phyloP scores from a whole-genome alignment of 331 rosid species.

The Telfairia occidentalis region DNA sequence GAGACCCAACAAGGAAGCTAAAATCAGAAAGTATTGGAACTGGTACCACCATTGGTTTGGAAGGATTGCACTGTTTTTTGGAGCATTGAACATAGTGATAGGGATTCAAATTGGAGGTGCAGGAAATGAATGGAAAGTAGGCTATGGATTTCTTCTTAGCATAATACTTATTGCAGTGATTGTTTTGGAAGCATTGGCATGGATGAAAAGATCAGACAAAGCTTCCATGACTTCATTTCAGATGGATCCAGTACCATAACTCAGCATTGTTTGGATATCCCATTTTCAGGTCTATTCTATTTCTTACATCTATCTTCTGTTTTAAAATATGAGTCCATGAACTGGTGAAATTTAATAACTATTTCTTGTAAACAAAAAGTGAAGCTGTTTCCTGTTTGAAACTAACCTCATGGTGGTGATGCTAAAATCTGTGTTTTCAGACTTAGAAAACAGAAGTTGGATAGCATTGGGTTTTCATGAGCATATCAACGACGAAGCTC shows the following conservation, averaged over 20 bases:
- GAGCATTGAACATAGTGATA: conserved; percentile 71
- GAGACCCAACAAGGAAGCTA: conserved; percentile 35
- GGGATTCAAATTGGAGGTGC: conserved; percentile 79
- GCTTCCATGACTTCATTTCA: conserved; percentile 49
- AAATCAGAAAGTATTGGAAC: conserved; percentile 62
- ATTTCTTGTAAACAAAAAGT: not conserved
- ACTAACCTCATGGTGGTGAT: not conserved
- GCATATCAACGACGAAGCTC: not conserved
- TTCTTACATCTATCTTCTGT: not conserved
- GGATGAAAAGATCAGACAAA: conserved; percentile 51
- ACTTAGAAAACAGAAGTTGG: not conserved
- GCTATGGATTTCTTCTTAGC: conserved; percentile 73
- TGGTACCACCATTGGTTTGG: conserved; percentile 89
- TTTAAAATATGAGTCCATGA: not conserved
- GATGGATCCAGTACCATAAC: conserved; percentile 43
- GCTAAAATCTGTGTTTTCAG: not conserved
- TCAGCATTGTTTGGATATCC: not conserved
- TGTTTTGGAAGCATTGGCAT: conserved; percentile 55
- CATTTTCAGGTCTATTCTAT: not conserved
- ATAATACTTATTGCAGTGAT: conserved; percentile 46
- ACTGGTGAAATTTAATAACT: not conserved
- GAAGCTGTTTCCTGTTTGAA: not conserved
- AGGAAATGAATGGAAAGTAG: conserved; percentile 65
- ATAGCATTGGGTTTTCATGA: not conserved
- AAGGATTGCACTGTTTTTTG: conserved; percentile 80